Evolutionary conservation across 352 stramenopile genomes (phyloP).

Genomic region (Phytophthora crassamura): DNA sequence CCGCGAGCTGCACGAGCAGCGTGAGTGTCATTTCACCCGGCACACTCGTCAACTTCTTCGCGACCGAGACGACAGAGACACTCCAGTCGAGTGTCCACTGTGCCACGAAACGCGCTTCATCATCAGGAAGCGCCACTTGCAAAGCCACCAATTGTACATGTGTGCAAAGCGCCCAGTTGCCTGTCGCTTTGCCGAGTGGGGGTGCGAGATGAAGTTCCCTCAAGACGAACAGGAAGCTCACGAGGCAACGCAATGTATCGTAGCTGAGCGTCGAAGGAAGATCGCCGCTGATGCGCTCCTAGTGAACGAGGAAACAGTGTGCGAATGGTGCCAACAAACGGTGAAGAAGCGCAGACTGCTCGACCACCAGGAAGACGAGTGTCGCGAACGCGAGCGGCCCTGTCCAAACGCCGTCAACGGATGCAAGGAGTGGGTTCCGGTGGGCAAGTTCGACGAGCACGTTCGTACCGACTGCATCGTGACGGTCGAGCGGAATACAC

Average conservation of each 20-base stretch:
- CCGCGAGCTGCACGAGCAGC: constrained; percentile 46
- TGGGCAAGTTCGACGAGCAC: constrained; percentile 62
- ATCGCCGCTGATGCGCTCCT: constrained; percentile 48
- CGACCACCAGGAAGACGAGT: constrained; percentile 85
- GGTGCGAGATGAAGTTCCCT: constrained; percentile 51
- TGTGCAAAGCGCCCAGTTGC: constrained; percentile 56
- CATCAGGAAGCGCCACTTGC: constrained; percentile 45
- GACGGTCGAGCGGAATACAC: constrained; percentile 57
- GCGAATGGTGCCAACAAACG: constrained; percentile 68
- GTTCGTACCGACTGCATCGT: constrained; percentile 56
- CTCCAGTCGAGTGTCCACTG: constrained; percentile 42
- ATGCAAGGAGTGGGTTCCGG: constrained; percentile 75
- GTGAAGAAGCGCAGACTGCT: constrained; percentile 75
- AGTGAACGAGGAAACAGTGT: constrained; percentile 62
- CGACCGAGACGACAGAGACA: constrained; percentile 46
- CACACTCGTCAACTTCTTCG: constrained; percentile 53
- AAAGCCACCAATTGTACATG: constrained; percentile 49
- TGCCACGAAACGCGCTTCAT: constrained; percentile 44
- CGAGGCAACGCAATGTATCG: constrained; percentile 50
- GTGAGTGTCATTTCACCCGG: constrained; percentile 38
- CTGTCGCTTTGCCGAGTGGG: constrained; percentile 60
- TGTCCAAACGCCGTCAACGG: constrained; percentile 68
- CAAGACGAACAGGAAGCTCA: constrained; percentile 47
- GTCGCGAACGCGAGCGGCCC: constrained; percentile 63
- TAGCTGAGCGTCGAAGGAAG: constrained; percentile 45